phyloP scores from a whole-genome alignment of 2,329 filamentous ascomycete genomes.

The Epicoccum sorghinum region DNA sequence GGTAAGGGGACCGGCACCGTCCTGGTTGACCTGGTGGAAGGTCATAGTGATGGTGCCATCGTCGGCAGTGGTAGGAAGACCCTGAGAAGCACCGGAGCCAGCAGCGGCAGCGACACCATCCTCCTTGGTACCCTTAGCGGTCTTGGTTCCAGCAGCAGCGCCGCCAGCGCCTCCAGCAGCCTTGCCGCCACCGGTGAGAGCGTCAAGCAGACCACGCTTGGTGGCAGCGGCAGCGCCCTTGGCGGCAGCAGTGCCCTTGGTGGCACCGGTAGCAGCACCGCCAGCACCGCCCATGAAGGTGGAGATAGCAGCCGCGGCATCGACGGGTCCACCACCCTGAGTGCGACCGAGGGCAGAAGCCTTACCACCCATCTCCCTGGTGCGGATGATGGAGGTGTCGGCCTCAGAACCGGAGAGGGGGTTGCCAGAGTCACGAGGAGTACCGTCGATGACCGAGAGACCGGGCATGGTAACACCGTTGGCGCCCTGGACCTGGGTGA shows the following conservation, averaged over 20 bases:
- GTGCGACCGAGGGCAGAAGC: constrained; percentile 70
- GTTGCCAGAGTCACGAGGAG: constrained; percentile 69
- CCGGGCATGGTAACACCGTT: constrained; percentile 69
- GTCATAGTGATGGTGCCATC: constrained; percentile 67
- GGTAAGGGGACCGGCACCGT: constrained; percentile 68
- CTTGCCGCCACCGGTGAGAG: constrained; percentile 23
- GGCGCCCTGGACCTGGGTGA: constrained; percentile 62
- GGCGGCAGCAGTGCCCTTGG: constrained; percentile 4
- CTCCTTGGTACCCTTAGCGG: constrained; percentile 56
- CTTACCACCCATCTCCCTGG: constrained; percentile 62
- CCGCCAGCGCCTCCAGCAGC: constrained; percentile 7
- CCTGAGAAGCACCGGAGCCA: constrained; percentile 59
- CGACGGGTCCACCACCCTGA: constrained; percentile 63
- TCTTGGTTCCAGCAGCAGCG: constrained; percentile 53
- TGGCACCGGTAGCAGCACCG: background rate
- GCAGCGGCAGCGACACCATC: constrained; percentile 60
- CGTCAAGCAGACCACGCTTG: constrained; percentile 39
- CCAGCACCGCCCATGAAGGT: constrained; percentile 60
- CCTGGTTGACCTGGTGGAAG: constrained; percentile 74
- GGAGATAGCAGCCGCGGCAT: constrained; percentile 62
- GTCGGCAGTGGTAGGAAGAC: constrained; percentile 66
- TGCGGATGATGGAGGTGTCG: constrained; percentile 73
- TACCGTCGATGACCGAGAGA: constrained; percentile 68
- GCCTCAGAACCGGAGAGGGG: constrained; percentile 69
- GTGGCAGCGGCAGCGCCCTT: constrained; percentile 11